phyloP scores from a whole-genome alignment of 139 green algal genomes.

The Chlamydomonas sphaeroides region DNA sequence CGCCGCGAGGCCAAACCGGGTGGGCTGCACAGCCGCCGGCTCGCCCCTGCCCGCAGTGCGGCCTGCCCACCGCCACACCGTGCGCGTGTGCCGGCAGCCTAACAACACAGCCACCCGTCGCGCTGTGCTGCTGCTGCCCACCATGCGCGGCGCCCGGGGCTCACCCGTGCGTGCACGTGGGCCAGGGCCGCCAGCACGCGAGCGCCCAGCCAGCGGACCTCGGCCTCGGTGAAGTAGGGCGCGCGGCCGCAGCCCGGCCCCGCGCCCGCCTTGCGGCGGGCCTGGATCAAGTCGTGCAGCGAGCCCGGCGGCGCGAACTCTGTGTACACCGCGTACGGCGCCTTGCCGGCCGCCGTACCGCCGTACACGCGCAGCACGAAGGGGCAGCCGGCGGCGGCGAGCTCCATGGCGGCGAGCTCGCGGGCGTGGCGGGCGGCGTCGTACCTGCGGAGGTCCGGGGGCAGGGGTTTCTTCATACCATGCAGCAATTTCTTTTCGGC shows the following conservation, averaged over 20 bases:
- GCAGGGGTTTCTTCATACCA: too few species aligned
- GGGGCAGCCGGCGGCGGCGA: slow-evolving; percentile 10
- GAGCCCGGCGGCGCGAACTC: slow-evolving; percentile 36
- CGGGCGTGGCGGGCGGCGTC: slow-evolving; percentile 6
- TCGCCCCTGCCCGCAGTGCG: too few species aligned
- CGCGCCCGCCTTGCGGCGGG: neutral
- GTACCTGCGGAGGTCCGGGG: neutral
- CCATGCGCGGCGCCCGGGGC: too few species aligned
- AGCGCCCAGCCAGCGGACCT: slow-evolving; percentile 32
- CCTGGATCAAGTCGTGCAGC: slow-evolving; percentile 30
- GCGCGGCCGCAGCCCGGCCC: neutral
- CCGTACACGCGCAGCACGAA: slow-evolving; percentile 38
- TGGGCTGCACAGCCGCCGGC: too few species aligned
- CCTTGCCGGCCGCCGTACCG: slow-evolving; percentile 5
- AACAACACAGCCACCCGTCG: too few species aligned
- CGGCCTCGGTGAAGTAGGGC: neutral
- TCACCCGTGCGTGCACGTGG: slow-evolving; percentile 2
- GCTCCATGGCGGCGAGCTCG: slow-evolving; percentile 35
- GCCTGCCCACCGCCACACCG: too few species aligned
- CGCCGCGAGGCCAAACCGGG: too few species aligned
- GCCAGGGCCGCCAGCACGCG: slow-evolving; percentile 22
- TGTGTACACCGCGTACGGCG: slow-evolving; percentile 28
- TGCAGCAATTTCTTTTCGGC: too few species aligned
- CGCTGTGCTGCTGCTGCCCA: too few species aligned
- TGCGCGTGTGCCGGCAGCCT: too few species aligned